Base-by-base conservation (phyloP, 2,329 filamentous ascomycete genomes). In the Scytalidium lignicola region DNA sequence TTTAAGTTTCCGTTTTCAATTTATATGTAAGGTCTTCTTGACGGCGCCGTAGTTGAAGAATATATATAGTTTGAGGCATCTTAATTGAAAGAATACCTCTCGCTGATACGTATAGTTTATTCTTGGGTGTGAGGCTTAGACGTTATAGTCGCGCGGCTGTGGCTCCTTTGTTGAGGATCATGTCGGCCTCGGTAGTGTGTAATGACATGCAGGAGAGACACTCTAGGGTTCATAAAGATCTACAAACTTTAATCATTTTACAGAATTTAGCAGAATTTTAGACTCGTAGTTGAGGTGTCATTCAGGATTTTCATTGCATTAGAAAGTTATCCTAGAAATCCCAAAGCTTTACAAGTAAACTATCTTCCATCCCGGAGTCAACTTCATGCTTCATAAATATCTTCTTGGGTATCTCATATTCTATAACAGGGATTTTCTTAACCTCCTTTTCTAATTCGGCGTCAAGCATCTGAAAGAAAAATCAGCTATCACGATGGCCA, bases 391-490 rank as follows among this genome's bases (percentile, higher is more conserved):
- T 65, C 50, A 57, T 59, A 43, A 65, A 65, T 41, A 67, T 63
- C 49, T 58, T 64, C 53, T 65, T 65, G 7, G 92, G 91, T 55
- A 99, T 96, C 67, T 93, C 88, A 67, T 88, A 96, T 67, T 97
- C 93, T 45, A 97, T 83, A 12, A 93, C 90, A 0, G 92, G 91
- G 5, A 82, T 74, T 67, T 92, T 96, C 71, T 86, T 95, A 55
- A 96, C 74, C 41, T 88, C 82, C 69, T 92, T 95, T 51, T 78
- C 75, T 55, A 96, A 74, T 67, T 99, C 93, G 2, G 85, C 85
- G 52, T 93, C 88, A 41, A 97, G 70, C 65, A 99, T 81, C 85
- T 89, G 45, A 26, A 26, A 5, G 19, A 29, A 6, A 19, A 17
- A 29, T 15, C 26, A 26, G 62, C 76, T n/a, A n/a, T 58, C 75